These are phyloP conservation scores for Lasiosphaeris hirsuta DNA, from an alignment of 495 filamentous ascomycete species.

Conservation along the genomic window DNA sequence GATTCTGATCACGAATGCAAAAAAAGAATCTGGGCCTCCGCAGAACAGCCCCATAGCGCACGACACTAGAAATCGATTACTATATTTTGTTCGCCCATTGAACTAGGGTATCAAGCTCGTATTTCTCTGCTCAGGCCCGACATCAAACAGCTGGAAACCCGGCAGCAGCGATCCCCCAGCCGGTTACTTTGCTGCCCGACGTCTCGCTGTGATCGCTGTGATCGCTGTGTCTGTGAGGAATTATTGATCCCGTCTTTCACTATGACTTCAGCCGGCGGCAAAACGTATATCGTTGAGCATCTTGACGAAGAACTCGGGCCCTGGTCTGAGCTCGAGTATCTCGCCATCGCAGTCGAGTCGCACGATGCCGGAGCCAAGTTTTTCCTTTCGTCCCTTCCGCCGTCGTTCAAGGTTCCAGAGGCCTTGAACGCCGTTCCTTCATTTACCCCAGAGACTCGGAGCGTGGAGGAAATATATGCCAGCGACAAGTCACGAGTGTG, in stretches of 20 bases:
- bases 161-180: too few species aligned
- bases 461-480: slow-evolving; percentile 76
- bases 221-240: too few species aligned
- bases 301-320: slow-evolving; percentile 88
- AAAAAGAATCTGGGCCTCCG: too few species aligned
- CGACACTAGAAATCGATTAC: too few species aligned
- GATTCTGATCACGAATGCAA: background rate
- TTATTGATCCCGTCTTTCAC: background rate
- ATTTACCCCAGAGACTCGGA: slow-evolving; percentile 62
- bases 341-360: slow-evolving; percentile 78
- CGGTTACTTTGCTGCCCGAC: too few species aligned
- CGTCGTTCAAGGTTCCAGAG: slow-evolving; percentile 61
- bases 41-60: too few species aligned
- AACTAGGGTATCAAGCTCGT: too few species aligned
- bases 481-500: slow-evolving; percentile 65
- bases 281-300: slow-evolving; percentile 87
- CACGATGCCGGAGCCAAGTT: slow-evolving; percentile 64
- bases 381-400: slow-evolving; percentile 78
- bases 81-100: too few species aligned
- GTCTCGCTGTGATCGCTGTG: too few species aligned
- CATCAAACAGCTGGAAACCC: too few species aligned
- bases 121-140: too few species aligned
- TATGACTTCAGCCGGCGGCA: slow-evolving; percentile 28
- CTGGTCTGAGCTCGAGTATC: slow-evolving; percentile 92
- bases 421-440: slow-evolving; percentile 56